Evolutionary conservation across 1,284 basidiomycete species (phyloP).

Genomic region (Moesziomyces antarcticus): DNA sequence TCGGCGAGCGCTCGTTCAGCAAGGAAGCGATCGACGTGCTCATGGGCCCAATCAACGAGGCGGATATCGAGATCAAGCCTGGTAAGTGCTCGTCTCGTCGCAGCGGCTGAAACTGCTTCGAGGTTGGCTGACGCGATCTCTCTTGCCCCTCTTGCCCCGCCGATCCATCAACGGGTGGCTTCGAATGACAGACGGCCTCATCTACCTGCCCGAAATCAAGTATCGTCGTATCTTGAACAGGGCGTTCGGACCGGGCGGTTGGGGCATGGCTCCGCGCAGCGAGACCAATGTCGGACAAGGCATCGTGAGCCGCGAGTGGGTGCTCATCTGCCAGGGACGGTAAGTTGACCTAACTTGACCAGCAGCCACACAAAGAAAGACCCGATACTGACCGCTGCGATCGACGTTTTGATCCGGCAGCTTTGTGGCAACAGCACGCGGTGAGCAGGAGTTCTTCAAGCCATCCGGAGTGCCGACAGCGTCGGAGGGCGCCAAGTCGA

Average conservation of each 20-base stretch:
- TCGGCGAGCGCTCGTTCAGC: constrained; percentile 82
- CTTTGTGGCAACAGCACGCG: constrained; percentile 88
- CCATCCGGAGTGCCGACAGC: constrained; percentile 90
- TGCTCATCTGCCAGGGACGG: constrained; percentile 91
- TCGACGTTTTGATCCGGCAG: constrained; percentile 69
- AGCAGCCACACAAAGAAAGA: too few relatives aligned
- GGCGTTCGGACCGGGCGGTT: constrained; percentile 95
- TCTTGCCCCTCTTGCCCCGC: too few relatives aligned
- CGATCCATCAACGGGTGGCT: too few relatives aligned
- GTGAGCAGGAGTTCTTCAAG: constrained; percentile 97
- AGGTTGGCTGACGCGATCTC: background rate
- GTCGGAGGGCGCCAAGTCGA: constrained; percentile 93
- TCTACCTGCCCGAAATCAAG: constrained; percentile 98
- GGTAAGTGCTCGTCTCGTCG: constrained; percentile 64
- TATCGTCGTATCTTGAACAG: constrained; percentile 93
- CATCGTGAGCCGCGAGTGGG: constrained; percentile 93
- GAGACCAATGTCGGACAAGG: constrained; percentile 81
- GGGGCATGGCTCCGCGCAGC: constrained; percentile 93
- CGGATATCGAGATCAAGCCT: constrained; percentile 93
- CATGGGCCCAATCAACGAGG: constrained; percentile 78
- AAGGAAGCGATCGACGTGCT: constrained; percentile 80
- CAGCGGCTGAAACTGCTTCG: background rate
- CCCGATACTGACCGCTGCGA: background rate
- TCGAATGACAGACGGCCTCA: constrained; percentile 78
- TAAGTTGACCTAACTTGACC: constrained; percentile 66